Percentiles rank a stretch among this genome's conserved stretches.
These are phyloP conservation scores for Colletotrichum tropicale DNA, from an alignment of 2,329 filamentous ascomycete genomes.

Conservation along the genomic window DNA sequence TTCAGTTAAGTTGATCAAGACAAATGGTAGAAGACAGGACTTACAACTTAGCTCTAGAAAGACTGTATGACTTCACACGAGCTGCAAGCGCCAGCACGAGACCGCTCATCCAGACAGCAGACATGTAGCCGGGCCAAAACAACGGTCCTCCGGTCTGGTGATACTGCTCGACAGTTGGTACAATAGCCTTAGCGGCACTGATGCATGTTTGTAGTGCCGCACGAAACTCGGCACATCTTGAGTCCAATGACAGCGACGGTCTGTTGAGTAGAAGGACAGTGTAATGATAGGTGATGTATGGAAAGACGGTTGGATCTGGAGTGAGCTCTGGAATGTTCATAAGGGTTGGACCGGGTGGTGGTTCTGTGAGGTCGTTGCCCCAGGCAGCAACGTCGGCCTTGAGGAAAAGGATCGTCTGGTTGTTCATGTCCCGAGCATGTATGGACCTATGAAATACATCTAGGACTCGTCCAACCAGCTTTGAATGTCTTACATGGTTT, in stretches of 20 bases:
- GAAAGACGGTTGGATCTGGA: conserved; percentile 5
- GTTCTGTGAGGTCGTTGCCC: conserved; percentile 6
- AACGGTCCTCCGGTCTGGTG: neutral
- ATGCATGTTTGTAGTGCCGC: conserved; percentile 11
- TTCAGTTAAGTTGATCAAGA: neutral
- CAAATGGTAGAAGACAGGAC: neutral
- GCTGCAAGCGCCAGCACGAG: conserved; percentile 36
- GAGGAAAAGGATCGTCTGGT: neutral
- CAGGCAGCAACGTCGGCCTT: conserved; percentile 12
- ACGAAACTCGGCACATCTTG: conserved; percentile 4
- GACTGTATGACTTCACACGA: neutral
- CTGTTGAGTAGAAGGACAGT: conserved; percentile 35
- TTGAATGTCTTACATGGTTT: conserved; percentile 2
- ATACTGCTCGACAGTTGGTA: conserved; percentile 1
- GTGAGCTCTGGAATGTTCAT: neutral
- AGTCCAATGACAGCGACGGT: conserved; percentile 34
- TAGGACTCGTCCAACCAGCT: conserved; percentile 2
- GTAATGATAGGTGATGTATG: conserved; percentile 30
- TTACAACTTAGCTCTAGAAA: neutral
- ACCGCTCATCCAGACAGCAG: conserved; percentile 40
- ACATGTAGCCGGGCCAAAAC: conserved; percentile 38
- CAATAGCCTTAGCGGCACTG: neutral
- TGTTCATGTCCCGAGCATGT: neutral
- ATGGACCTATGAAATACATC: conserved; percentile 17
- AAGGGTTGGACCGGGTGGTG: neutral